phyloP scores from a whole-genome alignment of 2,329 filamentous ascomycete species.

The Sodiomyces alkalinus region DNA sequence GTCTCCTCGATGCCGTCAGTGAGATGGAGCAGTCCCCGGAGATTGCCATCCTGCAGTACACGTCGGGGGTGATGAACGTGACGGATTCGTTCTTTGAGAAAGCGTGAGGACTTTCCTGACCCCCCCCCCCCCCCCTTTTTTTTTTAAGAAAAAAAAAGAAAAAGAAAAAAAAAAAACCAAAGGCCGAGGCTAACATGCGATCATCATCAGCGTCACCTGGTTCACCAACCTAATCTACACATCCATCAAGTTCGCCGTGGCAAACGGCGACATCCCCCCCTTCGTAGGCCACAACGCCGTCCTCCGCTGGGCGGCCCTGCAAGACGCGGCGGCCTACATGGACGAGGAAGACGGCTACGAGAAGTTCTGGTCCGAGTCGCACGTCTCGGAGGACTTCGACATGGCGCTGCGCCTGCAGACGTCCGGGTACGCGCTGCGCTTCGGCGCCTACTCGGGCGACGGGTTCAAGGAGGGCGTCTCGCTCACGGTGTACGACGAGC shows the following conservation, averaged over 20 bases:
- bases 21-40: constrained; percentile 59
- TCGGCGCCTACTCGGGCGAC: constrained; percentile 52
- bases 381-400: constrained; percentile 68
- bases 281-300: constrained; percentile 71
- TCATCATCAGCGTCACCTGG: constrained; percentile 42
- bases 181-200: constrained; percentile 14
- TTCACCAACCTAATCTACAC: constrained; percentile 69
- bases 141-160: too few species aligned
- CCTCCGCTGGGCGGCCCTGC: constrained; percentile 41
- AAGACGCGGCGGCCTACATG: constrained; percentile 11
- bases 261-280: constrained; percentile 56
- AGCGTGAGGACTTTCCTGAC: constrained; percentile 15
- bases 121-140: too few species aligned
- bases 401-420: constrained; percentile 59
- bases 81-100: constrained; percentile 59
- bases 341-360: constrained; percentile 33
- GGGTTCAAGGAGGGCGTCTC: constrained; percentile 64
- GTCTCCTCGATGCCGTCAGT: constrained; percentile 51
- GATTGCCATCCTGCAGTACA: constrained; percentile 57
- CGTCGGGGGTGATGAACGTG: constrained; percentile 65
- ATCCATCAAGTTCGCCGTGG: constrained; percentile 54
- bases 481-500: constrained; percentile 57
- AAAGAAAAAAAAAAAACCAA: too few species aligned
- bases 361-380: constrained; percentile 60
- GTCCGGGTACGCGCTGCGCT: constrained; percentile 49